Conservation (phyloP, 2,329 filamentous ascomycete genomes). For the Akanthomyces lecanii region DNA sequence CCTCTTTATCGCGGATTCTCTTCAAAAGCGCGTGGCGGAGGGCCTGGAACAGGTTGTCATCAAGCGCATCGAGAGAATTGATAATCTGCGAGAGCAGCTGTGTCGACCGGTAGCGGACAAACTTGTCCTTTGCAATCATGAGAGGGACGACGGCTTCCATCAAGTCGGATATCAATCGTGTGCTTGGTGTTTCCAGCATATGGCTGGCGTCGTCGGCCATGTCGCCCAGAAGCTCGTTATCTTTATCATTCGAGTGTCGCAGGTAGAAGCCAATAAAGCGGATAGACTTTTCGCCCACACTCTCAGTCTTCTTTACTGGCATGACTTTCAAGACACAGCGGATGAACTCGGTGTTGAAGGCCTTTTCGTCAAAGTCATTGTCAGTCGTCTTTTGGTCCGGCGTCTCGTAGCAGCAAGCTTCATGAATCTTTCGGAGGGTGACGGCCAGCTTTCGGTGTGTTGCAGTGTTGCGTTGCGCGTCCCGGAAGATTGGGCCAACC, state of each 20-base stretch:
- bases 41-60: conserved; percentile 84
- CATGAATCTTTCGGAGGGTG: conserved; percentile 84
- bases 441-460: conserved; percentile 87
- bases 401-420: conserved; percentile 69
- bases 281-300: conserved; percentile 78
- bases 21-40: conserved; percentile 76
- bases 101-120: conserved; percentile 81
- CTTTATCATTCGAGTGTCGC: conserved; percentile 64
- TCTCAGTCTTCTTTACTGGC: conserved; percentile 86
- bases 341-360: conserved; percentile 83
- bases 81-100: conserved; percentile 89
- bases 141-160: conserved; percentile 70
- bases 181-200: conserved; percentile 78
- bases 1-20: conserved; percentile 88
- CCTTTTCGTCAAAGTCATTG: conserved; percentile 72
- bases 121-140: conserved; percentile 86
- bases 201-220: conserved; percentile 61
- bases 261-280: conserved; percentile 87
- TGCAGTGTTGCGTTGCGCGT: conserved; percentile 84
- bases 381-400: conserved; percentile 48
- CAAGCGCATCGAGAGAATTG: conserved; percentile 86
- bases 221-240: conserved; percentile 63
- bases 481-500: conserved; percentile 68
- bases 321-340: conserved; percentile 79
- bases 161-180: conserved; percentile 69